Conservation (phyloP, 495 filamentous ascomycete species). For the Elasticomyces elasticus region DNA sequence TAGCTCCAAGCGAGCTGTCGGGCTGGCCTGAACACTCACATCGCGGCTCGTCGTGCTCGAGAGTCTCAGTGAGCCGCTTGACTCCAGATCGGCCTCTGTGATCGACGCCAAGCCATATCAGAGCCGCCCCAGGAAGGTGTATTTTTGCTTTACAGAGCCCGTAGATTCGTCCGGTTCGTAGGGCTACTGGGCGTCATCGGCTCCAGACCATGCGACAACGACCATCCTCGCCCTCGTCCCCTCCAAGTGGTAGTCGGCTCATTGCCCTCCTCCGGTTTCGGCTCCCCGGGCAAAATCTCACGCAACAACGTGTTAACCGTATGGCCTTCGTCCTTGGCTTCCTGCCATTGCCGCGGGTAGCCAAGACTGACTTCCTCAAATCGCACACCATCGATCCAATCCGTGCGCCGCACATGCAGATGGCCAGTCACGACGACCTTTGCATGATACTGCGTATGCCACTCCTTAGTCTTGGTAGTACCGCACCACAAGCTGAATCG, state of each 20-base stretch:
- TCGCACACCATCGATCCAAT: slow-evolving; percentile 32
- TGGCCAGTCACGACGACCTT: slow-evolving; percentile 35
- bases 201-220: slow-evolving; percentile 10
- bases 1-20: too few species aligned
- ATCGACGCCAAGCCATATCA: too few species aligned
- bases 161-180: neutral
- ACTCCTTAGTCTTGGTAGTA: slow-evolving; percentile 33
- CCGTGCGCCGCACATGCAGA: slow-evolving; percentile 32
- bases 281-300: slow-evolving; percentile 30
- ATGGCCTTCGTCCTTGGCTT: slow-evolving; percentile 27
- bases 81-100: too few species aligned
- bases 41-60: too few species aligned
- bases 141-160: neutral
- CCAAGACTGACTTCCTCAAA: slow-evolving; percentile 33
- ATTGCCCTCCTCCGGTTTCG: slow-evolving; percentile 9
- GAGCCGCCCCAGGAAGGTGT: too few species aligned
- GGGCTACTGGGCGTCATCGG: neutral
- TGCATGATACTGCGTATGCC: slow-evolving; percentile 31
- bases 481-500: slow-evolving; percentile 34
- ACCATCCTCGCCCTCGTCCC: slow-evolving; percentile 10
- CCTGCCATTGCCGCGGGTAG: slow-evolving; percentile 35
- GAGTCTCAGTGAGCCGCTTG: too few species aligned
- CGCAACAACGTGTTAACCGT: slow-evolving; percentile 32
- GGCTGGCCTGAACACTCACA: too few species aligned
- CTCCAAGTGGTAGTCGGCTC: slow-evolving; percentile 23